Percentiles rank a stretch among this genome's conserved stretches.
These are phyloP conservation scores for Filobasidium floriforme DNA, from an alignment of 768 basidiomycete genomes.

Conservation along the genomic window DNA sequence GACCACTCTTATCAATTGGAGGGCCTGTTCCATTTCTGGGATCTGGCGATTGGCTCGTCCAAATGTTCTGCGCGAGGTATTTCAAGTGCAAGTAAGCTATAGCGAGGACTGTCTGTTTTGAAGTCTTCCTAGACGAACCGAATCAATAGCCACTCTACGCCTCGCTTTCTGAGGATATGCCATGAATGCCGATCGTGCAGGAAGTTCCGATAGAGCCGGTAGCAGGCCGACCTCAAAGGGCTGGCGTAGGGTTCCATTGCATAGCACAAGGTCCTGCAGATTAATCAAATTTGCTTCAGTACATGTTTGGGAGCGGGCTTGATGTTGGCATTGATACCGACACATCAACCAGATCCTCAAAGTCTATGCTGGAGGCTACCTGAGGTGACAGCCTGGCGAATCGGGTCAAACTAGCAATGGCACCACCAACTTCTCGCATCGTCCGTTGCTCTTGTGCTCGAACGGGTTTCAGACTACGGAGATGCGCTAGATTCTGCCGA, in stretches of 20 bases:
- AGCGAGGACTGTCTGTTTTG: background rate
- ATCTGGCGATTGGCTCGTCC: slow-evolving; percentile 74
- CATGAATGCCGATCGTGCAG: slow-evolving; percentile 69
- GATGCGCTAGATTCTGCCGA: background rate
- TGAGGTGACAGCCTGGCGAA: slow-evolving; percentile 6
- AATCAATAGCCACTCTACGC: slow-evolving; percentile 83
- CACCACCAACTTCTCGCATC: background rate
- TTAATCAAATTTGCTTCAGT: slow-evolving; percentile 14
- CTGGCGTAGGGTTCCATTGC: slow-evolving; percentile 68
- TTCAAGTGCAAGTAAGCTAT: slow-evolving; percentile 15
- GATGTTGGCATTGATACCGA: slow-evolving; percentile 37
- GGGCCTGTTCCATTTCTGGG: slow-evolving; percentile 82
- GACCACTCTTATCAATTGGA: slow-evolving; percentile 77
- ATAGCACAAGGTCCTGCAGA: slow-evolving; percentile 62
- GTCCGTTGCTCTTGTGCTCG: background rate
- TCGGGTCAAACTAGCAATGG: slow-evolving; percentile 11
- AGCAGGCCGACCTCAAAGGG: slow-evolving; percentile 70
- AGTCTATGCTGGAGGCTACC: slow-evolving; percentile 38
- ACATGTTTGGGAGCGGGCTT: no score
- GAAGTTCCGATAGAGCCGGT: slow-evolving; percentile 71
- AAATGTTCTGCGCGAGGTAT: slow-evolving; percentile 55
- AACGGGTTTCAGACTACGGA: background rate
- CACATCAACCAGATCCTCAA: slow-evolving; percentile 66
- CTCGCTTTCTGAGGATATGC: slow-evolving; percentile 55
- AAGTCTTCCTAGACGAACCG: slow-evolving; percentile 54